Conservation (phyloP, 2,329 filamentous ascomycete genomes). For the Xylaria sp. region DNA sequence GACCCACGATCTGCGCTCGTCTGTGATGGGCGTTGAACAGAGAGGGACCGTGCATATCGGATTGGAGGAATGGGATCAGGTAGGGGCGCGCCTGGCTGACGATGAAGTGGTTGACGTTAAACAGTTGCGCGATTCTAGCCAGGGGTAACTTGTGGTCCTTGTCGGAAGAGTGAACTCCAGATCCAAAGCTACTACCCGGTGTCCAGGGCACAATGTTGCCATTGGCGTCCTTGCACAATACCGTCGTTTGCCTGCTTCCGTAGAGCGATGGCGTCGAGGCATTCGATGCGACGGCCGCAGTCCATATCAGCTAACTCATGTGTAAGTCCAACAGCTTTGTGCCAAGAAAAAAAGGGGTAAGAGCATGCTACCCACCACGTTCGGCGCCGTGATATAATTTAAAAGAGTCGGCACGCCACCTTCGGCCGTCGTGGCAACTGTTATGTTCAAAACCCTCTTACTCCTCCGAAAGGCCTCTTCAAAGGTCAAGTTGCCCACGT, state of each 20-base stretch:
- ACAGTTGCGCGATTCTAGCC: conserved; percentile 70
- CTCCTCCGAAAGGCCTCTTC: conserved; percentile 85
- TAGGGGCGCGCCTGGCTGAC: conserved; percentile 89
- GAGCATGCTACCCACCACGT: conserved; percentile 61
- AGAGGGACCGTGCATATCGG: conserved; percentile 71
- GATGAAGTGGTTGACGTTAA: conserved; percentile 94
- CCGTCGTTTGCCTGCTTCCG: conserved; percentile 54
- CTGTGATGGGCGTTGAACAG: conserved; percentile 54
- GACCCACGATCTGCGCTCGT: conserved; percentile 52
- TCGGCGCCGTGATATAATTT: conserved; percentile 89
- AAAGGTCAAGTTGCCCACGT: conserved; percentile 86
- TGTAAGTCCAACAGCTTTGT: conserved; percentile 13
- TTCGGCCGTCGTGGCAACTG: conserved; percentile 69
- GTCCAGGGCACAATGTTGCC: conserved; percentile 72
- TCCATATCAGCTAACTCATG: conserved; percentile 66
- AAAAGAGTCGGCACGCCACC: conserved; percentile 77
- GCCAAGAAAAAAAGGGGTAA: not conserved
- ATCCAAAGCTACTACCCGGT: conserved; percentile 59
- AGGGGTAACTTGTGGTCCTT: conserved; percentile 61
- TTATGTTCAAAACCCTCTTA: conserved; percentile 86
- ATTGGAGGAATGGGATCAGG: conserved; percentile 76
- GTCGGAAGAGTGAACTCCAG: conserved; percentile 62
- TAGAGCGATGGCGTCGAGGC: conserved; percentile 61
- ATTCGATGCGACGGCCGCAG: conserved; percentile 71
- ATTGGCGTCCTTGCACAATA: conserved; percentile 72